Base-by-base conservation (phyloP, 257 asterid species). In the Paraleonurus japonicus region DNA sequence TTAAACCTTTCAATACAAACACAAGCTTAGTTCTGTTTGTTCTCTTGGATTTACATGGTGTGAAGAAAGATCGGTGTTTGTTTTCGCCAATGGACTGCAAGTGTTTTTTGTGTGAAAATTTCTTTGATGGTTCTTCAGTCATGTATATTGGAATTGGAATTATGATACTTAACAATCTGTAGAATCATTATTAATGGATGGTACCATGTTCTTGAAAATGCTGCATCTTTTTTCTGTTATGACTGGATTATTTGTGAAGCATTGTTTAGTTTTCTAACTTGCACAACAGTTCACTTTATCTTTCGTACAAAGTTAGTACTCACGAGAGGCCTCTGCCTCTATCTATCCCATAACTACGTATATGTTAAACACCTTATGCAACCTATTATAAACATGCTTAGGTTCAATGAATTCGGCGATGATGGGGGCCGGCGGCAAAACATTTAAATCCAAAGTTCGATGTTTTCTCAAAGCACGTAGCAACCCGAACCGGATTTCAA, bases 361-460 rank as follows among this genome's bases (percentile, higher is more conserved):
- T n/a, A n/a, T n/a, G n/a, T n/a, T n/a, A n/a, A n/a, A n/a, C n/a
- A n/a, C n/a, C 72, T 65, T 24, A 30, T 78, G 78, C 55, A 57
- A 75, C 55, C 20, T 64, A 20, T 39, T 2, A 43, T 5, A 20
- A 41, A 32, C 16, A 7, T 33, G 45, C 55, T 27, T 41, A 92
- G 98, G 88, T 85, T 85, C 81, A 86, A 41, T 69, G 96, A 85
- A 73, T 90, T 92, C 20, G 95, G 96, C 4, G 75, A 47, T 61
- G 95, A 92, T 82, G 96, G 98, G 96, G 98, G 50, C 85, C 86
- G 26, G 92, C 96, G 13, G 96, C 90, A 1, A 83, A 78, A 79
- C 69, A 85, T 13, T 74, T 92, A 68, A 75, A 59, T 69, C 96
- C 96, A 0, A 92, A 92, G 83, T 85, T 92, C 80, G 80, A 62